Evolutionary conservation across 2,329 filamentous ascomycete species (phyloP), one percentile per base, ranked within the genome.

Genomic region (Botrytis deweyae): DNA sequence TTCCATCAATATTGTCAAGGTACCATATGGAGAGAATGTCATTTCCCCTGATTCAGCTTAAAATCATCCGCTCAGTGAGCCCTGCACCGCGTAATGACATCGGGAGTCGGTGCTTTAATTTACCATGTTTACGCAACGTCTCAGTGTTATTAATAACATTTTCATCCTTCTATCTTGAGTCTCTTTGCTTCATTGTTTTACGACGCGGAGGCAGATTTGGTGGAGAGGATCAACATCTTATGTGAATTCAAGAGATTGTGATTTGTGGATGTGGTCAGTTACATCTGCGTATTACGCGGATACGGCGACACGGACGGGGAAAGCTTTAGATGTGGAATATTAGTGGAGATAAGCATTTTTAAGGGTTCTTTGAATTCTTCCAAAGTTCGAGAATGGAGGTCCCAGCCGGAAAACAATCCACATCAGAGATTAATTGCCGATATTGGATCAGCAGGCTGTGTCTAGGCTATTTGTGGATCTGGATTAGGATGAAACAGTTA

Each of bases 31-130:
- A 42, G 33, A 33, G 1, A 65, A 49, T 40, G 14, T 25, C 58
- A 71, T 40, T 65, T 40, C 69, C 69, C 69, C 69, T 72, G 69
- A 72, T 72, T 65, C 59, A 72, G 49, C 38, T 55, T 18, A 29
- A 42, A 12, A 40, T 25, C 16, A 18, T 42, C 36, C 49, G 36
- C 36, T 22, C 1, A 22, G 46, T 29, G 49, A 68, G 49, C 65
- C 65, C 36, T 55, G 65, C 25, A 40, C 33, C 18, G 58, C 69
- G 69, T 65, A 55, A 18, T 72, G 42, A 52, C 20, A 55, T 42
- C 36, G 49, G 33, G 7, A 22, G 61, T 72, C 61, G 25, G 33
- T 72, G 33, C 59, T 72, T 72, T 72, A 52, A 72, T 65, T 71
- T 63, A 71, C 44, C n/a, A 40, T 42, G 59, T 52, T 40, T 33